These are phyloP conservation scores for Calocybe indica DNA, from an alignment of 768 basidiomycete genomes.

Conservation along the genomic window DNA sequence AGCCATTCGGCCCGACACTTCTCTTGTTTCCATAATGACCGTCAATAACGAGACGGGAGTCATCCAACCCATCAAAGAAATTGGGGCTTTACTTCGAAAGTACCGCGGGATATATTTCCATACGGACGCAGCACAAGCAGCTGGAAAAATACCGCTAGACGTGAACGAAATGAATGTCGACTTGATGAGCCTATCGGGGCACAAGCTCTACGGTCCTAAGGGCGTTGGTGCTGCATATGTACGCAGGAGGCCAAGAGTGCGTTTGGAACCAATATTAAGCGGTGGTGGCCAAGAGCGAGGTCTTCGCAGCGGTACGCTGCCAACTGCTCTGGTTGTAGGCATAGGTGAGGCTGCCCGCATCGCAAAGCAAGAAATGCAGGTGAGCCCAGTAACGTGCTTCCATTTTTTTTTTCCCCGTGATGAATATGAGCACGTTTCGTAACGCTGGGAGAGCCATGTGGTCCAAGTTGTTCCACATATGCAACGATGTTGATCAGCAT, in stretches of 20 bases:
- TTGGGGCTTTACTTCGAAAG: slow-evolving; percentile 79
- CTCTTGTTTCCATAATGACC: slow-evolving; percentile 95
- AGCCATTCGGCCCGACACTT: slow-evolving; percentile 89
- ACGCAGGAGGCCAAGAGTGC: slow-evolving; percentile 83
- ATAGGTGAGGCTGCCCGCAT: slow-evolving; percentile 93
- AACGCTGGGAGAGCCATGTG: slow-evolving; percentile 3
- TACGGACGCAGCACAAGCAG: slow-evolving; percentile 95
- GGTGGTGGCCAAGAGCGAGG: slow-evolving; percentile 98
- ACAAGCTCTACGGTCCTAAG: slow-evolving; percentile 98
- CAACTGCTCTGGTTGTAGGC: slow-evolving; percentile 84
- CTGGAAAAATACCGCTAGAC: slow-evolving; percentile 85
- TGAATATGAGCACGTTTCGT: slow-evolving; percentile 34
- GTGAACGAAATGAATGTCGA: slow-evolving; percentile 96
- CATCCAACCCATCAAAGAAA: slow-evolving; percentile 95
- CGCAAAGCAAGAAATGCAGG: slow-evolving; percentile 87
- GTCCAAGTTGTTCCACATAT: too few species aligned
- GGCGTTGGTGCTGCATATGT: slow-evolving; percentile 95
- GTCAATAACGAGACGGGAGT: slow-evolving; percentile 99
- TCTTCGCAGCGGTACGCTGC: slow-evolving; percentile 88
- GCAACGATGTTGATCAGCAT: slow-evolving; percentile 27
- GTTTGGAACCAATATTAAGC: slow-evolving; percentile 89
- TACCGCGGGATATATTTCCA: slow-evolving; percentile 92
- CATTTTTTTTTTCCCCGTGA: slow-evolving; percentile 22
- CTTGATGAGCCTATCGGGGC: slow-evolving; percentile 92
- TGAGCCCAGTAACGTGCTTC: slow-evolving; percentile 38